These are phyloP conservation scores for Skeletonema menzelii DNA, from an alignment of 108 stramenopile genomes.

Conservation along the genomic window DNA sequence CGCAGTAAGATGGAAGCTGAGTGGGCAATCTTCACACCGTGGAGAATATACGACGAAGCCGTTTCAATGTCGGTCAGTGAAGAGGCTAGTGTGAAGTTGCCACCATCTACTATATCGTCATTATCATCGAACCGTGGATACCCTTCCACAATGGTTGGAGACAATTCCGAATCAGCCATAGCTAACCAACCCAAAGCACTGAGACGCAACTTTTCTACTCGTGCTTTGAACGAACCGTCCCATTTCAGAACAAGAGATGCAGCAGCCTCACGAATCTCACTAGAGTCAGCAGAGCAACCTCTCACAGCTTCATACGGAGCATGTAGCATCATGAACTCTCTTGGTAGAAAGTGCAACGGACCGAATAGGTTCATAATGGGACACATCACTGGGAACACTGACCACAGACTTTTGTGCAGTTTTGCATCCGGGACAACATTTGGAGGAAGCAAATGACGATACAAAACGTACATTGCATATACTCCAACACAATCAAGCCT, in stretches of 20 bases:
- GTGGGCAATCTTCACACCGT: conserved; percentile 47
- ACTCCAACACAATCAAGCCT: conserved; percentile 47
- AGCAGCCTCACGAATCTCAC: conserved; percentile 25
- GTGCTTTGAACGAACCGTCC: conserved; percentile 31
- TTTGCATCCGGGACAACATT: conserved; percentile 51
- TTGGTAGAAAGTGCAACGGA: conserved; percentile 39
- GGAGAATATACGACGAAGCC: conserved; percentile 39
- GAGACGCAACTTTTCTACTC: conserved; percentile 25
- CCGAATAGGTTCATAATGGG: conserved; percentile 45
- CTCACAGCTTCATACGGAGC: conserved; percentile 48
- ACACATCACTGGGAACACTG: conserved; percentile 36
- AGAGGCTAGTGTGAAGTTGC: conserved; percentile 2
- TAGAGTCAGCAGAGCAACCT: conserved; percentile 39
- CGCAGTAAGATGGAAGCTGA: conserved; percentile 42
- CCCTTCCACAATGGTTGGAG: conserved; percentile 16
- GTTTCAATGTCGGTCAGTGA: conserved; percentile 36
- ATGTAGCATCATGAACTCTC: conserved; percentile 50
- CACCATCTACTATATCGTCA: conserved; percentile 15
- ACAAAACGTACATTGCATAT: conserved; percentile 56
- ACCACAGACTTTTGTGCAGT: conserved; percentile 45
- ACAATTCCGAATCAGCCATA: conserved; percentile 36
- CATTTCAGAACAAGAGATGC: conserved; percentile 39
- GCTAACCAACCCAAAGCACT: conserved; percentile 41
- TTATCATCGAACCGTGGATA: background rate
- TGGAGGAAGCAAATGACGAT: conserved; percentile 42